Conservation (phyloP, 2,329 filamentous ascomycete species). For the Zymoseptoria ardabiliae region DNA sequence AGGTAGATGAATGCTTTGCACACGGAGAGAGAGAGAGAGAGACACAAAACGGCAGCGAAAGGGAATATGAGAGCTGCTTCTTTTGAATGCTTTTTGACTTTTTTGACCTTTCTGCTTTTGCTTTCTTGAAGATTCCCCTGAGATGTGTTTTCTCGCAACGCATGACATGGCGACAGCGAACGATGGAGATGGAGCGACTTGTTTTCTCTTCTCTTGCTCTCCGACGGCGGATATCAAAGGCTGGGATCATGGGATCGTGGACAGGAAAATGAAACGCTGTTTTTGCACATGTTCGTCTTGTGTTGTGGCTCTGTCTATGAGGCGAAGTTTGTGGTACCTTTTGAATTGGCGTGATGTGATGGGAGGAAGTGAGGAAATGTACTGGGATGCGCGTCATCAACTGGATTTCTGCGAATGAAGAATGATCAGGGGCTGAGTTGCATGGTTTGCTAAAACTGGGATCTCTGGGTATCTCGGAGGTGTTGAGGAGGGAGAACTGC, state of each 20-base stretch:
- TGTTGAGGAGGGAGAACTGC: too few relatives aligned
- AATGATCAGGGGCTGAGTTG: too few relatives aligned
- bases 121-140: background rate
- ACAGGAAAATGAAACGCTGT: background rate
- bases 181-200: background rate
- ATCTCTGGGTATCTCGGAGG: too few relatives aligned
- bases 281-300: background rate
- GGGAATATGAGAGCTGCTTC: background rate
- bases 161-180: background rate
- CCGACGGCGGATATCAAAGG: background rate
- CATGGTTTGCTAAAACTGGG: too few relatives aligned
- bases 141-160: background rate
- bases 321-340: too few relatives aligned
- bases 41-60: background rate
- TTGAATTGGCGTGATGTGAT: too few relatives aligned
- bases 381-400: too few relatives aligned
- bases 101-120: background rate
- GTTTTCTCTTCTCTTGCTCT: background rate
- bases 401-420: too few relatives aligned
- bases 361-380: background rate
- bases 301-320: background rate
- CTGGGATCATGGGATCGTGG: background rate
- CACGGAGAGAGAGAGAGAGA: background rate
- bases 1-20: background rate
- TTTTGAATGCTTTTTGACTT: background rate